phyloP scores from a whole-genome alignment of 176 grass and related monocot species.

The Oryza rufipogon region DNA sequence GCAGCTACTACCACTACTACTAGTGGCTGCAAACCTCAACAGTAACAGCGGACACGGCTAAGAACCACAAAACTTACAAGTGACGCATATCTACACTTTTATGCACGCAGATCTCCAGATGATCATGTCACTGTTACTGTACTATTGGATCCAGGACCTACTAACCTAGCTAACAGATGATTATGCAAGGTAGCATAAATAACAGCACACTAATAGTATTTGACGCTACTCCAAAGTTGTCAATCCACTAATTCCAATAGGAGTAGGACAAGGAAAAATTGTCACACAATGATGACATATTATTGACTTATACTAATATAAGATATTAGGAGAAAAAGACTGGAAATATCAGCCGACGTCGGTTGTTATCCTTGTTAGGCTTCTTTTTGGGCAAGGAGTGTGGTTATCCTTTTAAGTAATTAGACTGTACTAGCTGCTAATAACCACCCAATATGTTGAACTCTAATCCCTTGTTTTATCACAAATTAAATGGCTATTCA shows the following conservation, averaged over 20 bases:
- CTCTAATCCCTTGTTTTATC: background rate
- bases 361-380: background rate
- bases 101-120: conserved; percentile 5
- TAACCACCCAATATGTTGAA: background rate
- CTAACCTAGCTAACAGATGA: background rate
- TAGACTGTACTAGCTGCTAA: background rate
- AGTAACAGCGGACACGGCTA: too few species aligned
- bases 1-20: too few species aligned
- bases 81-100: background rate
- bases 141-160: background rate
- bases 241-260: background rate
- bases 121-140: background rate
- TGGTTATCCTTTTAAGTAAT: background rate
- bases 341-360: background rate
- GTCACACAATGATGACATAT: background rate
- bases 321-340: background rate
- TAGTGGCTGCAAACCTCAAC: too few species aligned
- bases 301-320: background rate
- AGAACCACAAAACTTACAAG: background rate
- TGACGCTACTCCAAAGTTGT: background rate
- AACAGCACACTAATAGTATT: background rate
- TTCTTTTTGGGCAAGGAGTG: background rate
- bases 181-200: background rate
- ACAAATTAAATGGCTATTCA: background rate
- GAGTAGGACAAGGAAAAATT: background rate